phyloP scores from a whole-genome alignment of 441 rosid species.

The Manihot esculenta region DNA sequence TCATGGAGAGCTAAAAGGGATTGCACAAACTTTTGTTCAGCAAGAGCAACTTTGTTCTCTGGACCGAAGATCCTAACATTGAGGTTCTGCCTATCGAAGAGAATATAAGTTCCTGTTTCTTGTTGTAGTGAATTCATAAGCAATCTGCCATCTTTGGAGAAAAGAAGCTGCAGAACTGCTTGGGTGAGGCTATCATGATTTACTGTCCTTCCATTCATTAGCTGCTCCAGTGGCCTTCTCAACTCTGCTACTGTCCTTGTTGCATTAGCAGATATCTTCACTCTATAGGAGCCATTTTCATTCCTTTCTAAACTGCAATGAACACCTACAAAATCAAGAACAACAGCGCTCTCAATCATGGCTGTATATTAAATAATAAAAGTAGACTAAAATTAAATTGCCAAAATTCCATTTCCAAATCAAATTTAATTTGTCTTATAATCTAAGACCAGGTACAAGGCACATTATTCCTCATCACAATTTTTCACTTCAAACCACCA shows the following conservation, averaged over 20 bases:
- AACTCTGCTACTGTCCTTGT: slow-evolving; percentile 26
- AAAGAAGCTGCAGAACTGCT: slow-evolving; percentile 17
- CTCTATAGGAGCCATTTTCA: slow-evolving; percentile 28
- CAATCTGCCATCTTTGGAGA: slow-evolving; percentile 17
- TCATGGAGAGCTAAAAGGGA: slow-evolving; percentile 23
- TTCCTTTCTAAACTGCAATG: slow-evolving; percentile 16
- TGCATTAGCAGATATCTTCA: slow-evolving; percentile 29
- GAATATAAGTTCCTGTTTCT: slow-evolving; percentile 19
- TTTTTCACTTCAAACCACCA: neutral
- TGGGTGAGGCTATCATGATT: slow-evolving; percentile 21
- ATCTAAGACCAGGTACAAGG: neutral
- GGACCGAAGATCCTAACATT: slow-evolving; percentile 23
- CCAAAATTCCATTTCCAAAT: neutral
- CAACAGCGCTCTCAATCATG: neutral
- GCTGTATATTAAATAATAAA: neutral
- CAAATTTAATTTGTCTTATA: neutral
- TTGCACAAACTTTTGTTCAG: slow-evolving; percentile 23
- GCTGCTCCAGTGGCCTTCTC: slow-evolving; percentile 28
- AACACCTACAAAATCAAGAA: slow-evolving; percentile 15
- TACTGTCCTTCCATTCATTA: slow-evolving; percentile 26
- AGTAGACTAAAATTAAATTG: neutral
- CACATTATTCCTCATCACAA: neutral
- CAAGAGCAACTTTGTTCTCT: slow-evolving; percentile 12
- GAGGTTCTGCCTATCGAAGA: slow-evolving; percentile 21
- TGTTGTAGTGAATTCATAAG: slow-evolving; percentile 25